Evolutionary conservation across 202 grass and related monocot genomes (phyloP).

Genomic region (Dendrocalamus latiflorus): DNA sequence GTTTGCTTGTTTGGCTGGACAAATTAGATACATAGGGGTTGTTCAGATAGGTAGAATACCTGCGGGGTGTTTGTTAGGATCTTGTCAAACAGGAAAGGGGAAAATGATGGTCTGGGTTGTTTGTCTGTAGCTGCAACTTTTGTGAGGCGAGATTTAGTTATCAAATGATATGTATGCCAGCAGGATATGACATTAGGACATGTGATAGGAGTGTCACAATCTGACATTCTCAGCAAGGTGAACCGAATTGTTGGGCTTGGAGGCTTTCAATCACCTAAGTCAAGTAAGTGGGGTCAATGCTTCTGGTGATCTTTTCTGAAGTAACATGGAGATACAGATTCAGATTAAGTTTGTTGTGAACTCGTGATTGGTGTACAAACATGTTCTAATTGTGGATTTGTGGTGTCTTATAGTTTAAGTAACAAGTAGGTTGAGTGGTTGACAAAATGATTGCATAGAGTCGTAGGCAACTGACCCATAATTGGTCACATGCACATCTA

Average conservation of each 20-base stretch:
- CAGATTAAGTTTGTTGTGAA: background rate
- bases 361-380: background rate
- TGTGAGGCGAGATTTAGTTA: background rate
- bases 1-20: background rate
- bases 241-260: constrained; percentile 12
- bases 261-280: constrained; percentile 1
- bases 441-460: background rate
- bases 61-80: background rate
- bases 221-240: background rate
- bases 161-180: background rate
- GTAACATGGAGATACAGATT: background rate
- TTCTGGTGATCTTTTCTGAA: background rate
- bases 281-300: background rate
- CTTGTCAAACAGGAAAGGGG: constrained; percentile 19
- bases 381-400: background rate
- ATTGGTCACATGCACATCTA: background rate
- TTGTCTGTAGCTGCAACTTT: background rate
- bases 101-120: background rate
- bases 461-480: background rate
- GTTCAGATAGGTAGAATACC: background rate
- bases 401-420: background rate
- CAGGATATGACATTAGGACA: too few species aligned
- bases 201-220: background rate
- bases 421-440: too few species aligned
- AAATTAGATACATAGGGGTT: background rate